phyloP scores from a whole-genome alignment of 495 filamentous ascomycete genomes.

The Talaromyces wortmannii region DNA sequence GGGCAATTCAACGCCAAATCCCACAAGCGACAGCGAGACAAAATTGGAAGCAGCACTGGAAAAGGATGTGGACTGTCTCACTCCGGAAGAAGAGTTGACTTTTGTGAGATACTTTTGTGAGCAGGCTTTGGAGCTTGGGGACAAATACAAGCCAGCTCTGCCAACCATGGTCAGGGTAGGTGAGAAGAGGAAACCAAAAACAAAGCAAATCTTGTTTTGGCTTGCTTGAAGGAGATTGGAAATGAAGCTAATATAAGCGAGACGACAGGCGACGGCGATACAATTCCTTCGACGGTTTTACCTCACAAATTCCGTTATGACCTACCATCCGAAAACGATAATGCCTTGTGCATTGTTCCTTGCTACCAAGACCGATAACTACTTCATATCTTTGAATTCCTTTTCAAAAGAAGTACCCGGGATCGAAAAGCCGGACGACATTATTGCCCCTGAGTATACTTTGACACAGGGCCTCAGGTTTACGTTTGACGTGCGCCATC shows the following conservation, averaged over 20 bases:
- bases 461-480: slow-evolving; percentile 91
- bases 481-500: slow-evolving; percentile 87
- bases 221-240: background rate
- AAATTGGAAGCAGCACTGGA: slow-evolving; percentile 7
- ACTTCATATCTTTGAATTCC: slow-evolving; percentile 63
- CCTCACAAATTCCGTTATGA: slow-evolving; percentile 88
- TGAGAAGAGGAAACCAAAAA: background rate
- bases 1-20: slow-evolving; percentile 25
- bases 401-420: slow-evolving; percentile 57
- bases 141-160: slow-evolving; percentile 70
- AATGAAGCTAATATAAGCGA: background rate
- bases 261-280: slow-evolving; percentile 69
- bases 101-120: slow-evolving; percentile 76
- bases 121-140: slow-evolving; percentile 65
- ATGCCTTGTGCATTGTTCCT: slow-evolving; percentile 84
- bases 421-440: slow-evolving; percentile 59
- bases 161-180: slow-evolving; percentile 71
- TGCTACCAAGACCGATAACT: slow-evolving; percentile 83
- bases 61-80: slow-evolving; percentile 62
- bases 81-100: slow-evolving; percentile 71
- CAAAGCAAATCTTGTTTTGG: background rate
- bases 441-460: slow-evolving; percentile 84
- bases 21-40: slow-evolving; percentile 20
- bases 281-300: slow-evolving; percentile 94
- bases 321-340: slow-evolving; percentile 83